phyloP scores from a whole-genome alignment of 164 flowering plant genomes.

The Nymphaea colorata region DNA sequence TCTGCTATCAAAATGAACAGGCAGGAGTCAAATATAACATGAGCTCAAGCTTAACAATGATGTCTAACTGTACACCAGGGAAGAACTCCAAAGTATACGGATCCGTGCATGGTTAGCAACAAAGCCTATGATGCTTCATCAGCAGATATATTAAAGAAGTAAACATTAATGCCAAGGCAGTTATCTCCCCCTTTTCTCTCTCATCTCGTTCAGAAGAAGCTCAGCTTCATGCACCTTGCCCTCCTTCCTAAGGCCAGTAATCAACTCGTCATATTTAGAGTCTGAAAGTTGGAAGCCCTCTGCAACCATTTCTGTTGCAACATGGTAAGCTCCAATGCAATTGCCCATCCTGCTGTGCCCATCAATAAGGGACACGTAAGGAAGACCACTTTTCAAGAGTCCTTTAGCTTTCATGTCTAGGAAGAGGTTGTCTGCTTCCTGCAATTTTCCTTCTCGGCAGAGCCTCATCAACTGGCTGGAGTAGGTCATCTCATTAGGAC shows the following conservation, averaged over 20 bases:
- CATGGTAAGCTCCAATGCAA: conserved; percentile 37
- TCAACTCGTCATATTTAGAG: conserved; percentile 26
- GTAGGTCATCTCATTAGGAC: conserved; percentile 39
- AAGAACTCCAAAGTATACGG: too few relatives aligned
- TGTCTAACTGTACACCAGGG: too few relatives aligned
- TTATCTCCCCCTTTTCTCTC: conserved; percentile 21
- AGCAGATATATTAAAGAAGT: background rate
- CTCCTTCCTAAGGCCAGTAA: conserved; percentile 35
- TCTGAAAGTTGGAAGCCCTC: conserved; percentile 26
- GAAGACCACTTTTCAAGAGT: conserved; percentile 33
- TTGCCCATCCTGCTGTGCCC: conserved; percentile 40
- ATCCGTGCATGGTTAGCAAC: too few relatives aligned
- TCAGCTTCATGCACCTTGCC: conserved; percentile 39
- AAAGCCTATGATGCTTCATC: too few relatives aligned
- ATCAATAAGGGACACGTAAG: conserved; percentile 35
- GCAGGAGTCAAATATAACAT: too few relatives aligned
- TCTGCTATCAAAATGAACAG: too few relatives aligned
- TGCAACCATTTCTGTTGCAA: conserved; percentile 54
- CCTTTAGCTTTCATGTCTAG: conserved; percentile 41
- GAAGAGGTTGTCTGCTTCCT: conserved; percentile 32
- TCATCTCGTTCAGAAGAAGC: conserved; percentile 34
- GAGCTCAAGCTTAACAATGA: too few relatives aligned
- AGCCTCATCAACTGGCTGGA: conserved; percentile 42
- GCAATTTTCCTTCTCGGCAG: conserved; percentile 30
- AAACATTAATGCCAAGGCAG: conserved; percentile 10